Evolutionary conservation across 139 green algal genomes (phyloP), one percentile per base, ranked within the genome.

Genomic region (Chara braunii): DNA sequence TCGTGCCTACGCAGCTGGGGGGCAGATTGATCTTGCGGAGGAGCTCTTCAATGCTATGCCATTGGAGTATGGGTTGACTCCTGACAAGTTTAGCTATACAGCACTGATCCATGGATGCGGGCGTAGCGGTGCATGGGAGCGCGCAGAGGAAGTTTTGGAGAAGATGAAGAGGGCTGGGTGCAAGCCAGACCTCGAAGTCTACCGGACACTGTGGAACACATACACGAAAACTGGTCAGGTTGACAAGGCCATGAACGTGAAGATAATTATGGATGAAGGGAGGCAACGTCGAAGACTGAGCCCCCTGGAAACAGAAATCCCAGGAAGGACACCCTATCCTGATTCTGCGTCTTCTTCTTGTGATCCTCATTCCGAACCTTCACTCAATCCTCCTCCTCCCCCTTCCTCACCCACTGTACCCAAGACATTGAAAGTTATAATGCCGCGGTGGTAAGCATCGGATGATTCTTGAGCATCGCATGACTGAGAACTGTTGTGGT

Each of bases 1-100:
- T 14, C 34, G 57, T 28, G 57, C 57, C 3, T 59, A 36, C 14
- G 35, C 57, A 24, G 33, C 28, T 24, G 35, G 26, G 18, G 14
- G 37, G 23, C 35, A 55, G 37, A 42, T 58, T 1, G 26, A 23
- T 18, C 36, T 26, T 18, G 35, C 57, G 9, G n/a, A 43, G 18
- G 23, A 60, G 14, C 37, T 54, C 26, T 66, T 66, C 37, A 14
- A 66, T 26, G 35, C 18, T 3, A 51, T 51, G 9, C 35, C 33
- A 24, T 30, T 14, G 2, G 2, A 3, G 2, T 12, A 44, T 26
- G 36, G 35, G 24, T 14, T 58, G 36, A 12, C 54, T 26, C 57
- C 57, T 6, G 57, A 66, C 57, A 66, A 66, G 37, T 66, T 57
- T 43, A 28, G 26, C 14, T 66, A 58, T 43, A 58, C 35, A 22